These are phyloP conservation scores for Exophiala lecanii-corni DNA, from an alignment of 2,329 filamentous ascomycete species.

Conservation along the genomic window DNA sequence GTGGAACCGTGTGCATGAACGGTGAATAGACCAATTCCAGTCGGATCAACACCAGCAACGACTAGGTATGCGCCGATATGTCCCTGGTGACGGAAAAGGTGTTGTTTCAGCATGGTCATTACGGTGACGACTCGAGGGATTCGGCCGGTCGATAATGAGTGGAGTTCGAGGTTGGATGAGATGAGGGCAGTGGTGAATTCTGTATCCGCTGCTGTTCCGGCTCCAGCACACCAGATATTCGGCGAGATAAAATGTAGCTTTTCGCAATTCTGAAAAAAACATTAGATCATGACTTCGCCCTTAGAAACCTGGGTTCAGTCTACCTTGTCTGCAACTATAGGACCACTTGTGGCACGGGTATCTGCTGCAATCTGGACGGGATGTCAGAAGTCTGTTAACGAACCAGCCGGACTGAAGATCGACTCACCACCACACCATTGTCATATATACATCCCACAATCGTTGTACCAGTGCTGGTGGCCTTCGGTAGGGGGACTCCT, in stretches of 20 bases:
- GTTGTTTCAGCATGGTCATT: slow-evolving; percentile 99
- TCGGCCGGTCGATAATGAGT: slow-evolving; percentile 91
- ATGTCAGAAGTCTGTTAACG: too few species aligned
- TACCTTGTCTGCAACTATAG: slow-evolving; percentile 97
- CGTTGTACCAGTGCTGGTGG: slow-evolving; percentile 96
- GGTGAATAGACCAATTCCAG: slow-evolving; percentile 91
- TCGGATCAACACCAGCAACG: slow-evolving; percentile 93
- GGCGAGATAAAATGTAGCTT: slow-evolving; percentile 99
- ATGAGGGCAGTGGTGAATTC: slow-evolving; percentile 99
- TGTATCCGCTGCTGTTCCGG: slow-evolving; percentile 94
- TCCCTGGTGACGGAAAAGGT: slow-evolving; percentile 97
- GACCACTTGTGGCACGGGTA: slow-evolving; percentile 92
- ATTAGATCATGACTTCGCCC: too few species aligned
- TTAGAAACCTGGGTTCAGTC: too few species aligned
- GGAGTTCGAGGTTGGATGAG: slow-evolving; percentile 96
- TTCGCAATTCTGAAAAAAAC: slow-evolving; percentile 98
- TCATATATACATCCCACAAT: slow-evolving; percentile 97
- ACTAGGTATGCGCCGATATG: slow-evolving; percentile 98
- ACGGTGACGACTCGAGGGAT: slow-evolving; percentile 96
- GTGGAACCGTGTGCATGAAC: slow-evolving; percentile 98
- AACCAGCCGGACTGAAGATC: too few species aligned
- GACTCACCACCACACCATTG: slow-evolving; percentile 84
- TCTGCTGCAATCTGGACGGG: slow-evolving; percentile 89
- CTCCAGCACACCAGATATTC: slow-evolving; percentile 98
- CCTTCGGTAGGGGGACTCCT: slow-evolving; percentile 92